Base-by-base conservation (phyloP, 2,329 filamentous ascomycete genomes). In the Dothideomycetes sp. region DNA sequence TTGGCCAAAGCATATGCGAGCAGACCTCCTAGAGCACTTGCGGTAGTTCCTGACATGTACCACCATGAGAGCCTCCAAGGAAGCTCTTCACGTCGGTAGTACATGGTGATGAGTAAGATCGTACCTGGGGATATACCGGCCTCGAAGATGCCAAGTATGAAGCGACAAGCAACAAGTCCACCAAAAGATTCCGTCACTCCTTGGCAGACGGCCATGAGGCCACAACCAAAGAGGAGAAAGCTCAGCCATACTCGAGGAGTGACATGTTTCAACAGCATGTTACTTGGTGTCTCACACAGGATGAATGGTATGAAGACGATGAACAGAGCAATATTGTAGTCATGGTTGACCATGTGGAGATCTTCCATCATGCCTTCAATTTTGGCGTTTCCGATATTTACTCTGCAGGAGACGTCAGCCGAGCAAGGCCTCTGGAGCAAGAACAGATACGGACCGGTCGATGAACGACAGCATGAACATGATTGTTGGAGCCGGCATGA, bases 1-100 rank as follows among this genome's bases (percentile, higher is more conserved):
- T 57, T 51, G 6, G 51, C 49, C 23, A 59, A 41, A 8, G 58
- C 57, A 33, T 61, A 65, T 10, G 63, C 62, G 8, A 66, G 53
- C 17, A 66, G 51, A 12, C 64, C 64, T 18, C 62, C 58, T 32
- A 66, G 63, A 7, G 58, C 62, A 10, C 62, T 61, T 7, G 63
- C 63, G 20, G 64, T 53, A 29, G 64, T 64, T 20, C 61, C 59
- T 19, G 56, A 56, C 50, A 63, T 66, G 49, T 65, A 64, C 16
- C 65, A 53, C 42, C 34, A 40, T 1, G 61, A 61, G 29, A 64
- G 51, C 13, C 64, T 59, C 53, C 60, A 59, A 45, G 65, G 59
- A 6, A 65, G 57, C 46, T 66, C 63, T 46, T 64, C 60, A 9
- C 63, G 57, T 43, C 64, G 62, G 51, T 66, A 65, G 44, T 64